phyloP scores from a whole-genome alignment of 305 asterid genomes.

The Fraxinus latifolia region DNA sequence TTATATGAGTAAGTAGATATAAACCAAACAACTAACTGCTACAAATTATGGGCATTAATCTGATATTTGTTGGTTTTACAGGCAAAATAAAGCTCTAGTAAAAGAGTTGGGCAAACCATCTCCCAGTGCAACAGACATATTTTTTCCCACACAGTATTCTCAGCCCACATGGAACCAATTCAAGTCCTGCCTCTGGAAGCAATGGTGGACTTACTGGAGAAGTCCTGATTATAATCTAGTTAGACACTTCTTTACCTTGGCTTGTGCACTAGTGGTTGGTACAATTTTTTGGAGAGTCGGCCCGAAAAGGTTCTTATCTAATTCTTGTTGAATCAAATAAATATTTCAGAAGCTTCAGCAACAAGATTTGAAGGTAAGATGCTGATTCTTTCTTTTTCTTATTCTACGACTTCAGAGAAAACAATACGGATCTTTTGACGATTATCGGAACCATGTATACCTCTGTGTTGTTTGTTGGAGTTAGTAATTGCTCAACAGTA shows the following conservation, averaged over 20 bases:
- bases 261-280: constrained; percentile 59
- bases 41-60: neutral
- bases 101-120: constrained; percentile 44
- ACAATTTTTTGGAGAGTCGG: constrained; percentile 64
- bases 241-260: constrained; percentile 46
- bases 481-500: constrained; percentile 75
- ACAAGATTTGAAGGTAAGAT: neutral
- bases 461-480: constrained; percentile 72
- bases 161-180: constrained; percentile 58
- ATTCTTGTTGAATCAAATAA: neutral
- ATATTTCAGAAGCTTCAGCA: neutral
- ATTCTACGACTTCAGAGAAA: constrained; percentile 36
- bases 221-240: constrained; percentile 72
- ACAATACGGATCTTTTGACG: constrained; percentile 57
- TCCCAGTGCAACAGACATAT: constrained; percentile 43
- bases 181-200: constrained; percentile 67
- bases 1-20: constrained; percentile 54
- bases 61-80: constrained; percentile 4
- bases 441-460: constrained; percentile 85
- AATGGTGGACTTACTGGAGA: constrained; percentile 79
- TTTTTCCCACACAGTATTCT: constrained; percentile 52
- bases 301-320: constrained; percentile 44
- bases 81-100: constrained; percentile 50
- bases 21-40: neutral
- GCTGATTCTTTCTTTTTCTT: constrained; percentile 10